These are phyloP conservation scores for Phalaenopsis aphrodite DNA, from an alignment of 106 monocot genomes.

Conservation along the genomic window DNA sequence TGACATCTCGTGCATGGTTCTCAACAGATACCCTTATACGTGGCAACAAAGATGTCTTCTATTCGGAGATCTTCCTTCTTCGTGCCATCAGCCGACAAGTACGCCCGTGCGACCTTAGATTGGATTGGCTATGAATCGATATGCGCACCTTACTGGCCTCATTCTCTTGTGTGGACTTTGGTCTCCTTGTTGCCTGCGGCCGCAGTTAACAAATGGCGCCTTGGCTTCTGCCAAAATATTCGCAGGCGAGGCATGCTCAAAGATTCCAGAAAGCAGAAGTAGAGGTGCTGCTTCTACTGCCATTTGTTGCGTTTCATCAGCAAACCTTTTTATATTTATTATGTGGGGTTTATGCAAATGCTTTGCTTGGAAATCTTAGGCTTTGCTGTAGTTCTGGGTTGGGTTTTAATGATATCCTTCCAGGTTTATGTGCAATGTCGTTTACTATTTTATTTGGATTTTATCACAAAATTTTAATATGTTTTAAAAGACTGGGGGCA, in stretches of 20 bases:
- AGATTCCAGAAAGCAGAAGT: constrained; percentile 43
- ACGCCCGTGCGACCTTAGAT: constrained; percentile 47
- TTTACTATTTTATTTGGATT: too few relatives aligned
- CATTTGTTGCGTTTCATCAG: too few relatives aligned
- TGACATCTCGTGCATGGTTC: neutral
- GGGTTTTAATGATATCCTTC: too few relatives aligned
- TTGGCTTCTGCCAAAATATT: constrained; percentile 53
- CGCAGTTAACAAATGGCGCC: constrained; percentile 59
- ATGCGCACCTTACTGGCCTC: constrained; percentile 96
- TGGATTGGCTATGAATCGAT: constrained; percentile 76
- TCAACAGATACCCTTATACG: constrained; percentile 76
- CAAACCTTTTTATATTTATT: too few relatives aligned
- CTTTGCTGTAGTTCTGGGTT: too few relatives aligned
- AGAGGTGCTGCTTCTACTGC: neutral
- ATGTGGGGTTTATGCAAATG: too few relatives aligned
- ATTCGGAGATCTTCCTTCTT: constrained; percentile 73
- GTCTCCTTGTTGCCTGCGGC: constrained; percentile 49
- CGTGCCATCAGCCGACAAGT: constrained; percentile 70
- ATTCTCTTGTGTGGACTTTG: constrained; percentile 71
- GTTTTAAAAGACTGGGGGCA: too few relatives aligned
- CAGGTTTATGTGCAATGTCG: too few relatives aligned
- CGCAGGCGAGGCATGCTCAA: constrained; percentile 71
- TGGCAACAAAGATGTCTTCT: constrained; percentile 95
- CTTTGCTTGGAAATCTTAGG: too few relatives aligned
- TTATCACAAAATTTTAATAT: too few relatives aligned